Evolutionary conservation across 2,329 filamentous ascomycete species (phyloP).

Genomic region (Verticillium nubilum): DNA sequence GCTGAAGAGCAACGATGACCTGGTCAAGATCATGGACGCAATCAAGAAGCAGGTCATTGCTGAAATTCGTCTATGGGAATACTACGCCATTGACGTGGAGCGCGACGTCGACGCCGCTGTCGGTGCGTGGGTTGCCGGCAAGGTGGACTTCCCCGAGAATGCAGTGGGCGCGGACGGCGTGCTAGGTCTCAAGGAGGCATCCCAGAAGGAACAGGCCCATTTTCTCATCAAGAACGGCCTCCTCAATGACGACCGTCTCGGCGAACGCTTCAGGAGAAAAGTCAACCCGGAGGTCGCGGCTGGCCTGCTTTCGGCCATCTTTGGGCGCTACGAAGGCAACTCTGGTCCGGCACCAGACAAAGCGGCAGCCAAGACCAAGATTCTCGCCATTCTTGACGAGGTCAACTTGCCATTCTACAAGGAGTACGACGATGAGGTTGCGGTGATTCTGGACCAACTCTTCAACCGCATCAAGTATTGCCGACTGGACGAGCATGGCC

Average conservation of each 20-base stretch:
- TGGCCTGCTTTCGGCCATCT: slow-evolving; percentile 59
- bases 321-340: slow-evolving; percentile 61
- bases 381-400: slow-evolving; percentile 67
- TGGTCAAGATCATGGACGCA: slow-evolving; percentile 76
- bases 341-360: slow-evolving; percentile 40
- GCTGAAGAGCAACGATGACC: slow-evolving; percentile 64
- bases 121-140: slow-evolving; percentile 63
- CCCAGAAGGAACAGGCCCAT: slow-evolving; percentile 46
- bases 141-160: slow-evolving; percentile 48
- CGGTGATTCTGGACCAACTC: slow-evolving; percentile 81
- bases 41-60: slow-evolving; percentile 77
- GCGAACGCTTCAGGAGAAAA: slow-evolving; percentile 69
- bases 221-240: slow-evolving; percentile 68
- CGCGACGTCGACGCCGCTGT: slow-evolving; percentile 63
- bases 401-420: slow-evolving; percentile 85
- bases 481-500: slow-evolving; percentile 86
- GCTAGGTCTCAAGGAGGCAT: slow-evolving; percentile 39
- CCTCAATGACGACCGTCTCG: slow-evolving; percentile 65
- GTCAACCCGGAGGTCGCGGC: slow-evolving; percentile 68
- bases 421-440: slow-evolving; percentile 82
- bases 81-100: slow-evolving; percentile 79
- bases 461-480: slow-evolving; percentile 95
- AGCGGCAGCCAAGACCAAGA: slow-evolving; percentile 46
- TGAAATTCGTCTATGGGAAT: slow-evolving; percentile 83
- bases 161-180: slow-evolving; percentile 28